Evolutionary conservation across 306 rosid genomes (phyloP).

Genomic region (Vigna mungo): DNA sequence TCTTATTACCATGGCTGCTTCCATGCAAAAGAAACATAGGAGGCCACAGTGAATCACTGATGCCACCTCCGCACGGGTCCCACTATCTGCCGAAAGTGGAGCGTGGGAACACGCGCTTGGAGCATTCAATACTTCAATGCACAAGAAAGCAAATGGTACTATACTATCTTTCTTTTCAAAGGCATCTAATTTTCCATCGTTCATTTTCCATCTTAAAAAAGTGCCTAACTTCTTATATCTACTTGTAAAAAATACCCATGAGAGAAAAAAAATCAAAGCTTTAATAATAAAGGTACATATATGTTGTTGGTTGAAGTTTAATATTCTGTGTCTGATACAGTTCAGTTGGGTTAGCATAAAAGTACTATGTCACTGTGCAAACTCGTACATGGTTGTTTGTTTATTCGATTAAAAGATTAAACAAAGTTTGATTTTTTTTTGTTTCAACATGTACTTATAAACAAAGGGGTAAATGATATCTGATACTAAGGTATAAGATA

Average conservation of each 20-base stretch:
- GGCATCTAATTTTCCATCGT: slow-evolving; percentile 16
- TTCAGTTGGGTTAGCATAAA: neutral
- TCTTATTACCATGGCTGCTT: slow-evolving; percentile 30
- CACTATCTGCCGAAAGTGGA: neutral
- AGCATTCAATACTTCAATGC: neutral
- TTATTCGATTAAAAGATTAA: neutral
- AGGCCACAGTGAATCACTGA: slow-evolving; percentile 42
- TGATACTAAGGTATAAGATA: neutral
- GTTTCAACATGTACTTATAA: no score
- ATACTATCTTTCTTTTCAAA: slow-evolving; percentile 24
- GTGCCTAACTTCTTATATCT: neutral
- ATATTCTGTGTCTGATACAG: neutral
- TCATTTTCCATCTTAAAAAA: neutral
- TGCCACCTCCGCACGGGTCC: slow-evolving; percentile 39
- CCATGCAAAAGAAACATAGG: slow-evolving; percentile 52
- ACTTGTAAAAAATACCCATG: neutral
- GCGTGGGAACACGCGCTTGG: slow-evolving; percentile 42
- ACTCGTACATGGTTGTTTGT: neutral
- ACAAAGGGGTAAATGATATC: neutral
- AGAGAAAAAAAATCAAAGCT: neutral
- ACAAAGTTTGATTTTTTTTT: neutral
- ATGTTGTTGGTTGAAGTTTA: neutral
- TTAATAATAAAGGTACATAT: neutral
- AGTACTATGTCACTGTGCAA: neutral
- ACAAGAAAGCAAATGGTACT: neutral